Evolutionary conservation across 352 stramenopile species (phyloP), one percentile per base, ranked within the genome.

Genomic region (Phytopythium delawarense): DNA sequence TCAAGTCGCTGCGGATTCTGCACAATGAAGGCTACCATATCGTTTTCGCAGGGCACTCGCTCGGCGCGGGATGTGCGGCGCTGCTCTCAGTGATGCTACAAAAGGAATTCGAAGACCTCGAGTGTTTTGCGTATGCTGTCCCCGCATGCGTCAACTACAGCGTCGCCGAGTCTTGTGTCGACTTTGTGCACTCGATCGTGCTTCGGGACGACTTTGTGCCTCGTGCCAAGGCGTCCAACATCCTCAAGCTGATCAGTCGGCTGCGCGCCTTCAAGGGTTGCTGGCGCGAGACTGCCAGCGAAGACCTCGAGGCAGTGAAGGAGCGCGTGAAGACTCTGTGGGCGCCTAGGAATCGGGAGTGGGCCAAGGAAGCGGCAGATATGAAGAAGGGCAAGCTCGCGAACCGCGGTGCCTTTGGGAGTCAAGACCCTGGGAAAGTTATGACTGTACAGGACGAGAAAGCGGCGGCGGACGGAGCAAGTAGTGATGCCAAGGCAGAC

Each of bases 71-170:
- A 0, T 92, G 86, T 62, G 87, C 87, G 7, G 75, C 83, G 13
- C 63, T 96, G 30, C 62, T 96, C 23, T 83, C 87, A 1, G 69
- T 96, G 13, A 96, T 96, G 83, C 77, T 96, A 7, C 84, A 94
- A 50, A 89, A 91, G 57, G 85, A 94, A 62, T 96, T 96, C 44
- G 78, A 81, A 16, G 72, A 87, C 40, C 66, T 96, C 4, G 74
- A 90, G 52, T 96, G 87, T 55, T 93, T 90, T 71, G 87, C 84
- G n/a, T 96, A 96, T 50, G 87, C 87, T 18, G 78, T 93, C 12
- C 87, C 87, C 13, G 87, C 87, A 11, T 96, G 87, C 52, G 83
- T 92, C 30, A 93, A 92, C 56, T 67, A 86, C n/a, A 75, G 84
- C 34, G 75, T 92, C n/a, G 84, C 87, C 1, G 84, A 92, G 56